Conservation (phyloP, 768 basidiomycete species). For the Lactarius hatsudake region DNA sequence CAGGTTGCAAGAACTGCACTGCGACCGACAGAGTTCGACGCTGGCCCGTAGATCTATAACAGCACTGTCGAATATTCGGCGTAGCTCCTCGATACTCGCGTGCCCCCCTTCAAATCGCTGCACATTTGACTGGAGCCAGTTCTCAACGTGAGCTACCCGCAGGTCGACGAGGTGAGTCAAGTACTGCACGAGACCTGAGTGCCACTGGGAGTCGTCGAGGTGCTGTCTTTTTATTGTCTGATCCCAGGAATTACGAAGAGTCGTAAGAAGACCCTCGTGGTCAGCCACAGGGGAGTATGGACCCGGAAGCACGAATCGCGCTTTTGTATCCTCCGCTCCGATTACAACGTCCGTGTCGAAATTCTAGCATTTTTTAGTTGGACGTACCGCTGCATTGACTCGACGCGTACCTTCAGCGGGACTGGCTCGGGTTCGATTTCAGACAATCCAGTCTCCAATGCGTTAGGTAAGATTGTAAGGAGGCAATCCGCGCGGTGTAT, state of each 20-base stretch:
- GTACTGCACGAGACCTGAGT: conserved; percentile 37
- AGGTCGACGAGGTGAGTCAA: conserved; percentile 41
- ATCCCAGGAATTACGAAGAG: conserved; percentile 35
- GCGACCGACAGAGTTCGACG: conserved; percentile 47
- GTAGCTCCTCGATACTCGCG: conserved; percentile 45
- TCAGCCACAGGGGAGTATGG: conserved; percentile 21
- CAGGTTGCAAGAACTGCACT: conserved; percentile 48
- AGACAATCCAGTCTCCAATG: conserved; percentile 44
- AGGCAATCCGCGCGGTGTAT: conserved; percentile 42
- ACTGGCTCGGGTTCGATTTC: conserved; percentile 47
- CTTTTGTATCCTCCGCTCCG: conserved; percentile 34
- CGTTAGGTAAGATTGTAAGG: conserved; percentile 41
- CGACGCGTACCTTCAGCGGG: conserved; percentile 46
- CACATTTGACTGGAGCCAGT: conserved; percentile 51
- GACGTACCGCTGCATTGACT: fast-evolving
- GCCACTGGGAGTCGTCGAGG: conserved; percentile 43
- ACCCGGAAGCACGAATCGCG: conserved; percentile 36
- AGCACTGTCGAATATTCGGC: conserved; percentile 41
- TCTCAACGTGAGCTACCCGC: conserved; percentile 46
- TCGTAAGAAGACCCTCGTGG: conserved; percentile 30
- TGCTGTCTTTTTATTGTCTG: conserved; percentile 34
- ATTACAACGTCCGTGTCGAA: conserved; percentile 43
- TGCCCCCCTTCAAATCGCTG: conserved; percentile 43
- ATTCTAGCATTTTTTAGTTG: conserved; percentile 37
- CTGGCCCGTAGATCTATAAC: conserved; percentile 44